phyloP scores from a whole-genome alignment of 1,139 yeast genomes.

The Pichia sp. region DNA sequence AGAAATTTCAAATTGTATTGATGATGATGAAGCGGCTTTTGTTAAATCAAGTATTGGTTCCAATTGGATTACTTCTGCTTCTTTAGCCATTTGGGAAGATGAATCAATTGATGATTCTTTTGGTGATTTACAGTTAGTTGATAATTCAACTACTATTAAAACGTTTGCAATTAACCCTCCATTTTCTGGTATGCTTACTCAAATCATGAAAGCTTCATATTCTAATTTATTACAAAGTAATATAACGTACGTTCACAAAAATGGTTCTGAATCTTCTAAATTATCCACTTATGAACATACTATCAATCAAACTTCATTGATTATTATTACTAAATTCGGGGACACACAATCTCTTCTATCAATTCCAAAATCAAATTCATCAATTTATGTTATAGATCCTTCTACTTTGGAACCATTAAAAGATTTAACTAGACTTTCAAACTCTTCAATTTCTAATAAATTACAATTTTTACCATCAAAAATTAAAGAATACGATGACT shows the following conservation, averaged over 20 bases:
- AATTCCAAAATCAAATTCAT: conserved; percentile 20
- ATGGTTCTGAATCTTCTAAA: conserved; percentile 30
- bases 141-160: conserved; percentile 27
- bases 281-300: conserved; percentile 24
- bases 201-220: conserved; percentile 35
- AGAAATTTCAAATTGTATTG: conserved; percentile 54
- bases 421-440: conserved; percentile 14
- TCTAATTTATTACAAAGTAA: conserved; percentile 31
- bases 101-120: conserved; percentile 33
- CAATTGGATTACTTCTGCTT: conserved; percentile 71
- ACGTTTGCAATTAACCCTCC: conserved; percentile 33
- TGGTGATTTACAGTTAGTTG: conserved; percentile 36
- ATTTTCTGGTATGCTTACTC: conserved; percentile 33
- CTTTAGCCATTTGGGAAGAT: conserved; percentile 57
- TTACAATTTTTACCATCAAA: conserved; percentile 15
- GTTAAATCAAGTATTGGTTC: conserved; percentile 39
- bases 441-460: conserved; percentile 22
- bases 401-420: conserved; percentile 13
- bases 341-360: conserved; percentile 30
- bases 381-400: conserved; percentile 21
- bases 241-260: conserved; percentile 33
- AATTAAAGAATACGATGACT: conserved; percentile 11
- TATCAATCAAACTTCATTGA: conserved; percentile 32
- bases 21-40: conserved; percentile 30
- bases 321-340: conserved; percentile 33